phyloP scores from a whole-genome alignment of 495 filamentous ascomycete species.

The Penicillium simplicissimum region DNA sequence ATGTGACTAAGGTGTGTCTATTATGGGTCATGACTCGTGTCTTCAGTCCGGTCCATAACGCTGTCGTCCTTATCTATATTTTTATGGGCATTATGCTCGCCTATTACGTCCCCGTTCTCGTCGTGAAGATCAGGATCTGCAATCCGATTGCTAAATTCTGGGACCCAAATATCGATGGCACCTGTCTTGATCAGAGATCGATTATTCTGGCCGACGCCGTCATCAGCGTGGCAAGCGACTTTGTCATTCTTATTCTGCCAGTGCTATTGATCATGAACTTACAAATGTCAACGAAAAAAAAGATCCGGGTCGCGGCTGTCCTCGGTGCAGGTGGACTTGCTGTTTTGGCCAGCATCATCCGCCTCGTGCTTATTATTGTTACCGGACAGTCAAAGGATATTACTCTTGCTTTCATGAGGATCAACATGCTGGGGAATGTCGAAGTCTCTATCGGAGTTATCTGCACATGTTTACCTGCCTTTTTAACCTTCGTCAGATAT shows the following conservation, averaged over 20 bases:
- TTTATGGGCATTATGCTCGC: neutral
- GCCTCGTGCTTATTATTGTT: slow-evolving; percentile 36
- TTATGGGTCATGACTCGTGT: slow-evolving; percentile 43
- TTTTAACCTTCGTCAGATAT: too few species aligned
- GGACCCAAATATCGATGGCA: neutral
- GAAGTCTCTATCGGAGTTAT: too few species aligned
- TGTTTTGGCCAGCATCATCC: slow-evolving; percentile 35
- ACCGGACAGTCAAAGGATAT: too few species aligned
- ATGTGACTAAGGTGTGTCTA: slow-evolving; percentile 42
- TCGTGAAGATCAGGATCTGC: neutral
- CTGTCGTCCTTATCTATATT: slow-evolving; percentile 20
- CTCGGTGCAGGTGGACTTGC: slow-evolving; percentile 43
- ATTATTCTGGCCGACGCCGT: neutral
- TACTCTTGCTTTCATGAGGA: too few species aligned
- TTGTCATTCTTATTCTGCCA: neutral
- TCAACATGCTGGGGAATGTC: slow-evolving; percentile 21
- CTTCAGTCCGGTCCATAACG: slow-evolving; percentile 36
- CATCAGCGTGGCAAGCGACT: neutral
- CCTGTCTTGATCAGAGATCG: neutral
- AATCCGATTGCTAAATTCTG: neutral
- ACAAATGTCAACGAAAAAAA: slow-evolving; percentile 36
- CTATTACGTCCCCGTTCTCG: neutral
- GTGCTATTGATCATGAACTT: slow-evolving; percentile 30
- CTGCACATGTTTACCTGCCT: too few species aligned
- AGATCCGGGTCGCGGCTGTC: slow-evolving; percentile 36